Evolutionary conservation across 805 yeast genomes (phyloP), one percentile per base, ranked within the genome.

Genomic region (Sugiyamaella smithiae): DNA sequence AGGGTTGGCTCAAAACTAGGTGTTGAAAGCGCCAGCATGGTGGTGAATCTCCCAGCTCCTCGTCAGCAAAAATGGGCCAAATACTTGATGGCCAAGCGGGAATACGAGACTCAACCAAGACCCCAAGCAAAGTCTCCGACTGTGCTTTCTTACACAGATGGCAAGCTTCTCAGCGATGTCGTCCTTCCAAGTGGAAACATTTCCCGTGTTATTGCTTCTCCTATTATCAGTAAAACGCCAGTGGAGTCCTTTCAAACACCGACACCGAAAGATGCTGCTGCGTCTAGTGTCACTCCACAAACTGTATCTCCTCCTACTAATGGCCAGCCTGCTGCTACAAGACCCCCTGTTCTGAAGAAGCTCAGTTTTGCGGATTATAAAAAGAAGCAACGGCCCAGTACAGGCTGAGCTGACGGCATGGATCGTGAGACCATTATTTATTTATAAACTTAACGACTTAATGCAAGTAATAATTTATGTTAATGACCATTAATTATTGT

Each of bases 321-420:
- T 9, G 47, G 35, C n/a, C 12, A 40, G 9, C 16, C 47, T 5
- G 28, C 42, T n/a, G 14, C 43, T 7, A 33, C 14, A 33, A 29
- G 14, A 6, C 33, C 33, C 4, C 38, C 38, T 4, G 48, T 45
- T 4, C 14, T 33, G 25, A 81, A 80, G 69, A 84, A 84, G 65
- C 70, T 84, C 56, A 81, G 87, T 42, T 79, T 84, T 62, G 89
- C 89, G 1, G 91, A 84, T 58, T 84, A 84, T 63, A 82, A 81
- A 64, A 83, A 78, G 71, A 78, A 78, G 59, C 68, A 67, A 59
- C 44, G 43, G 26, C 45, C 50, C 7, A 40, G 38, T 19, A 7
- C 12, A 11, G 9, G 38, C 8, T 16, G 16, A 12, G 9, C 38
- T 35, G 38, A 19, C 16, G 16, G 22, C 7, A n/a, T 4, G 33